Base-by-base conservation (phyloP, 1,139 yeast genomes). In the Lodderomyces jiufengensis region DNA sequence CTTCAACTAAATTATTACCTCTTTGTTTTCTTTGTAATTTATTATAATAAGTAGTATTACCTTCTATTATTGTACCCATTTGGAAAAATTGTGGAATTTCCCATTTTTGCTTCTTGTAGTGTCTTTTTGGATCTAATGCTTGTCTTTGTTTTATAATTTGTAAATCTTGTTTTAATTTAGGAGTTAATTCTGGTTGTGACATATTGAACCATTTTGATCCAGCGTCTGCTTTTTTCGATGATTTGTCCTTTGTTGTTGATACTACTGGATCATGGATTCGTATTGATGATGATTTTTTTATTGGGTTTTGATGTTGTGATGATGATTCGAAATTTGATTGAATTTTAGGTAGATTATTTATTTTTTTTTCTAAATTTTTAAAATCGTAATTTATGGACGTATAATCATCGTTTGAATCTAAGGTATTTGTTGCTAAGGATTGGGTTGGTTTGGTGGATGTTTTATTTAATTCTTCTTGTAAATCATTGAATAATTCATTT, bases 101-200 rank as follows among this genome's bases (percentile, higher is more conserved):
- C 83, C 95, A 85, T 44, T 80, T 82, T 40, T 84, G 94, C 58
- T 86, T 86, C 61, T 85, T 87, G 62, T 92, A 92, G 61, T 88
- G 96, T 51, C 97, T 77, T 61, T 92, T 92, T 4, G 97, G 97
- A 55, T 92, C 98, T 45, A 92, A 71, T 13, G 92, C 96, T 44
- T 84, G 81, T 61, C 98, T 79, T 66, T 90, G 86, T 52, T 86
- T 82, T 40, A 92, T 70, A 23, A 92, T 64, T 54, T 79, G 70
- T 49, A 94, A 59, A 57, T 92, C 97, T 41, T 95, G 71, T 52
- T 83, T 84, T 23, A 85, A 56, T 32, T 73, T 74, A 2, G 83
- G 78, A 0, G 95, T 85, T 46, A 88, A 61, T 49, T 86, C 95
- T 2, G 85, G 81, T 45, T 79, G 81, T 31, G 86, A 85, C 76